phyloP scores from a whole-genome alignment of 2,329 filamentous ascomycete genomes.

The Pseudogymnoascus sp. region DNA sequence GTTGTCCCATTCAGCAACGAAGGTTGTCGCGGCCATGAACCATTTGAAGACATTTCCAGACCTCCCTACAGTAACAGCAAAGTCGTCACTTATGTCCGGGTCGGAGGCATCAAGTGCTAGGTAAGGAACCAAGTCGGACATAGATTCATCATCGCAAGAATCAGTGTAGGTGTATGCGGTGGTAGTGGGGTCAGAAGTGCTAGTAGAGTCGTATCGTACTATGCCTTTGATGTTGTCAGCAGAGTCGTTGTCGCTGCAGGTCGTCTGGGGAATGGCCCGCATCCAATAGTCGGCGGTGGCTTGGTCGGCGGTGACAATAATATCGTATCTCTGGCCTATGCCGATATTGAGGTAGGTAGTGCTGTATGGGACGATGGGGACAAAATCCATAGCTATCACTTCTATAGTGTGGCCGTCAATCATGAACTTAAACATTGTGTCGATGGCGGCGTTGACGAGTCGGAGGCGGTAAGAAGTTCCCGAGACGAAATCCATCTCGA shows the following conservation, averaged over 20 bases:
- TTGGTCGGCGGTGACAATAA: constrained; percentile 43
- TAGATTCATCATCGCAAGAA: constrained; percentile 26
- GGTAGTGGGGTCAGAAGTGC: constrained; percentile 31
- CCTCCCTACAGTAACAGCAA: constrained; percentile 24
- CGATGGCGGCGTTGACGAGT: constrained; percentile 42
- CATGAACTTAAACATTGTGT: constrained; percentile 39
- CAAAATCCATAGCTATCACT: constrained; percentile 58
- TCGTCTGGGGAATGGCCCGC: constrained; percentile 46
- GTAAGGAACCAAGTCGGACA: constrained; percentile 25
- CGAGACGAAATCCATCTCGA: constrained; percentile 33
- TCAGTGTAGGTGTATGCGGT: constrained; percentile 22
- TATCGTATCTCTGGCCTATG: constrained; percentile 44
- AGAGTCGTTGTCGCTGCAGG: constrained; percentile 48
- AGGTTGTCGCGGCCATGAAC: constrained; percentile 41
- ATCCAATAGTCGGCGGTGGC: constrained; percentile 51
- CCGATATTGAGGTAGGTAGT: constrained; percentile 46
- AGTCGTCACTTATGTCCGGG: constrained; percentile 22
- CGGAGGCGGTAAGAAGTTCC: constrained; percentile 43
- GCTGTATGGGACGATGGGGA: constrained; percentile 47
- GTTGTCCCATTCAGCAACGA: constrained; percentile 41
- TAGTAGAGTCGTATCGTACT: constrained; percentile 43
- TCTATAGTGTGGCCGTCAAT: constrained; percentile 49
- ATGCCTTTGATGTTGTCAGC: constrained; percentile 44
- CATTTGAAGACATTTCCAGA: constrained; percentile 37
- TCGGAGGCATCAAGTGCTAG: constrained; percentile 16